phyloP scores from a whole-genome alignment of 768 basidiomycete genomes.

The Boletus rubroflammeus region DNA sequence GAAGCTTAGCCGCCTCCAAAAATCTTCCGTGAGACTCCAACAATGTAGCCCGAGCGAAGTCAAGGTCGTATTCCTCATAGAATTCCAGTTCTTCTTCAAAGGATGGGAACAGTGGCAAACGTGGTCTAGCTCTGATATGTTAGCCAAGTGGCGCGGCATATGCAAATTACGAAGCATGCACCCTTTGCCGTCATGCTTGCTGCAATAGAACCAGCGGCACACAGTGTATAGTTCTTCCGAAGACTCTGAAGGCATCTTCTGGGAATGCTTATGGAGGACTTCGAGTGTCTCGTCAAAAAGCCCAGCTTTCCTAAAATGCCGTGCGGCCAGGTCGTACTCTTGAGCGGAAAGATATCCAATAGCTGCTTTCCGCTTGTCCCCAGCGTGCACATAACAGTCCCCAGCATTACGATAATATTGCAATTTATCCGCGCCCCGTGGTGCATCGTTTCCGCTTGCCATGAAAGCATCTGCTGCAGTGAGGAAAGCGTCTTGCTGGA shows the following conservation, averaged over 20 bases:
- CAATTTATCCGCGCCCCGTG: constrained; percentile 23
- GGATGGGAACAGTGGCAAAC: constrained; percentile 45
- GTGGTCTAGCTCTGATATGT: constrained; percentile 36
- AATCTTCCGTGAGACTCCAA: constrained; percentile 41
- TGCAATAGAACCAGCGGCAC: constrained; percentile 46
- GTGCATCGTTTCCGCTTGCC: constrained; percentile 35
- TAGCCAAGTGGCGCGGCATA: background rate
- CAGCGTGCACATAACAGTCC: constrained; percentile 43
- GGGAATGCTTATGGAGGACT: constrained; percentile 38
- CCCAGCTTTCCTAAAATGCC: constrained; percentile 45
- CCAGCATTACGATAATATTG: constrained; percentile 43
- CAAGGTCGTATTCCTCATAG: constrained; percentile 26
- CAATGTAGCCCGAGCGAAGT: constrained; percentile 44
- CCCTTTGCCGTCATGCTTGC: constrained; percentile 22
- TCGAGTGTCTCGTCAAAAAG: constrained; percentile 52
- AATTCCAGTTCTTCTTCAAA: constrained; percentile 55
- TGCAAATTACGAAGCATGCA: constrained; percentile 1
- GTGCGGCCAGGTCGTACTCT: constrained; percentile 43
- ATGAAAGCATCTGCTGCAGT: constrained; percentile 50
- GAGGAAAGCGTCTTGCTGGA: constrained; percentile 37
- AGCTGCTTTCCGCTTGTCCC: constrained; percentile 43
- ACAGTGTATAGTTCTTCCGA: constrained; percentile 39
- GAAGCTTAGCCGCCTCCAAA: constrained; percentile 50
- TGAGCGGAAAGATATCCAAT: constrained; percentile 39
- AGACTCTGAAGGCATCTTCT: constrained; percentile 31